Percentiles rank a stretch among this genome's conserved stretches.
phyloP scores from a whole-genome alignment of 805 yeast species.

The Tetrapisispora nanseiensis region DNA sequence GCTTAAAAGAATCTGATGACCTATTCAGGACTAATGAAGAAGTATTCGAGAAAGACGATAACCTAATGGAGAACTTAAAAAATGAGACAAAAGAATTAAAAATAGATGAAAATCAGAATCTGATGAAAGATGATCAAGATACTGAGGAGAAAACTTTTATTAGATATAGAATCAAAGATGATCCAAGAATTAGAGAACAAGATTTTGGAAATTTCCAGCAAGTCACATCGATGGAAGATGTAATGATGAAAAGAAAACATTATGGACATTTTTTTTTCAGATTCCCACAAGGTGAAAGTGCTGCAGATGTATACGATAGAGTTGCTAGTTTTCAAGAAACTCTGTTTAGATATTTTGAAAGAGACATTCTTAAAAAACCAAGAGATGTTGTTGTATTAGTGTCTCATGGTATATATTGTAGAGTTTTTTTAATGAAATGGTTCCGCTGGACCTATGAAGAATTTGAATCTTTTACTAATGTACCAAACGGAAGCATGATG shows the following conservation, averaged over 20 bases:
- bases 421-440: slow-evolving; percentile 92
- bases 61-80: slow-evolving; percentile 30
- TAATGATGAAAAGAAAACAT: slow-evolving; percentile 76
- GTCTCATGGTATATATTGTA: slow-evolving; percentile 89
- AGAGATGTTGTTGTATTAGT: slow-evolving; percentile 79
- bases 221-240: slow-evolving; percentile 62
- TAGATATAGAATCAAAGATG: slow-evolving; percentile 59
- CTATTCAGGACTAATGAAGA: background rate
- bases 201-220: slow-evolving; percentile 92
- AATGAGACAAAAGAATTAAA: slow-evolving; percentile 42
- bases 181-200: slow-evolving; percentile 87
- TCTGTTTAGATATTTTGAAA: slow-evolving; percentile 66
- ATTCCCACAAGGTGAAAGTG: slow-evolving; percentile 90
- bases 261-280: slow-evolving; percentile 86
- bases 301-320: slow-evolving; percentile 90
- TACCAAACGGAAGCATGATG: slow-evolving; percentile 76
- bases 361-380: slow-evolving; percentile 41
- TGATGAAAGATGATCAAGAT: background rate
- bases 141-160: slow-evolving; percentile 28
- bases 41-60: background rate
- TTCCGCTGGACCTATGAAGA: slow-evolving; percentile 86
- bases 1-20: slow-evolving; percentile 19
- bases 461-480: slow-evolving; percentile 73
- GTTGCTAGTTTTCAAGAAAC: slow-evolving; percentile 87
- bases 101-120: too few relatives aligned